Conservation (phyloP, 306 rosid species). For the Dalbergia cultrata region DNA sequence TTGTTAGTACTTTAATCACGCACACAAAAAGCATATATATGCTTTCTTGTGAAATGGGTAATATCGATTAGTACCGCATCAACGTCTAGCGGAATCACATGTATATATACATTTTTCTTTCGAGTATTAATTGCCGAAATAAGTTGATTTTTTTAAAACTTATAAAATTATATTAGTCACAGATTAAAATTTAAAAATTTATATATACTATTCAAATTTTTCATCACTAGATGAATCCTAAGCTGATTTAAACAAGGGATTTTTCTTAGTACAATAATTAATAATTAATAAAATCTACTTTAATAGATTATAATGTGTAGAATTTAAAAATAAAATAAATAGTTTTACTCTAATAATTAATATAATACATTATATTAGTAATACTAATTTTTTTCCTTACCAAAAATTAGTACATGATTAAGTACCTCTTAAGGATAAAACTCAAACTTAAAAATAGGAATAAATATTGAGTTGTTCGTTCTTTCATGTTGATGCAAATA, state of each 20-base stretch:
- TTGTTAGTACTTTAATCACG: background rate
- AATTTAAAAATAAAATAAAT: too few relatives aligned
- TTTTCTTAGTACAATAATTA: background rate
- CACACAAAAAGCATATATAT: slow-evolving; percentile 13
- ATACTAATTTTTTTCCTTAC: too few relatives aligned
- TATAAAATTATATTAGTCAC: too few relatives aligned
- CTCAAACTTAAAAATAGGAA: background rate
- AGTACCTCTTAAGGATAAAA: background rate
- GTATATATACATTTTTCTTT: background rate
- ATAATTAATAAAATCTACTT: background rate
- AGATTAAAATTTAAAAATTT: too few relatives aligned
- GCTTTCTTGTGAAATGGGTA: slow-evolving; percentile 37
- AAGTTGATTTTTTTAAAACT: too few relatives aligned
- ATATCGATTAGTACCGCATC: background rate
- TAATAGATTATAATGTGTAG: too few relatives aligned
- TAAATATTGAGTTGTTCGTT: background rate
- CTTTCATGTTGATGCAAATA: too few relatives aligned
- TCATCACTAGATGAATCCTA: too few relatives aligned
- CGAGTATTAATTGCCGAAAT: background rate
- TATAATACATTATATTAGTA: too few relatives aligned
- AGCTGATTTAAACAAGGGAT: background rate
- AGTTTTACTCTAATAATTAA: too few relatives aligned
- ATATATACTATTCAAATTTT: too few relatives aligned
- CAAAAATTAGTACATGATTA: too few relatives aligned
- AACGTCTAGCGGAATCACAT: background rate